Evolutionary conservation across 805 yeast species (phyloP).

Genomic region (Starmerella geochares): DNA sequence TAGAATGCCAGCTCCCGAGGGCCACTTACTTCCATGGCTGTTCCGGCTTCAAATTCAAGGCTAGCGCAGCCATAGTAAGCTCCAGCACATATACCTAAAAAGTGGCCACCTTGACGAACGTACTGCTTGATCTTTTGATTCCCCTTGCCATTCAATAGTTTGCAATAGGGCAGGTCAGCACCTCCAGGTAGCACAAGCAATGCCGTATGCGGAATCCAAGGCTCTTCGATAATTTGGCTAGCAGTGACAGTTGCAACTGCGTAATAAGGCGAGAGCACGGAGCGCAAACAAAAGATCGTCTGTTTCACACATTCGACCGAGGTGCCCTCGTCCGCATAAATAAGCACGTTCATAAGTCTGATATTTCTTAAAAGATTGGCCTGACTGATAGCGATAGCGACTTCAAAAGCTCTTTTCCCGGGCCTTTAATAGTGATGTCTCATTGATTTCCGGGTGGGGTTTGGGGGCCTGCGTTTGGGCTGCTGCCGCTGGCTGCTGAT

Average conservation of each 20-base stretch:
- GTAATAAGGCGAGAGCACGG: conserved; percentile 72
- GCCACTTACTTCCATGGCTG: conserved; percentile 70
- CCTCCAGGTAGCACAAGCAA: conserved; percentile 90
- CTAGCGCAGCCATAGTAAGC: conserved; percentile 70
- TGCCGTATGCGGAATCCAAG: conserved; percentile 77
- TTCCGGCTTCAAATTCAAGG: conserved; percentile 78
- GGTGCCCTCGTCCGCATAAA: conserved; percentile 71
- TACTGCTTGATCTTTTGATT: conserved; percentile 50
- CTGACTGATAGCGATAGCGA: not conserved
- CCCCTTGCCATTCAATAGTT: conserved; percentile 59
- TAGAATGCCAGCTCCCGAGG: conserved; percentile 69
- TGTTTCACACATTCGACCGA: conserved; percentile 80
- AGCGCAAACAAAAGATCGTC: conserved; percentile 63
- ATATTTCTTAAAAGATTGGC: not conserved
- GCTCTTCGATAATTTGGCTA: conserved; percentile 57
- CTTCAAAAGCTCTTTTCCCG: not conserved
- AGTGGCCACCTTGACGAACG: conserved; percentile 70
- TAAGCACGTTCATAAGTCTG: conserved; percentile 73
- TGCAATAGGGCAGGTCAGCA: conserved; percentile 82
- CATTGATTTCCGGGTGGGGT: not conserved
- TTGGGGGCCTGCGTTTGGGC: not conserved
- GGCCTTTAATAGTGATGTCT: not conserved
- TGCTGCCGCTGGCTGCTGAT: too few relatives aligned
- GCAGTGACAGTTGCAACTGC: conserved; percentile 70
- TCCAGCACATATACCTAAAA: conserved; percentile 89